Evolutionary conservation across 2,329 filamentous ascomycete species (phyloP).

Genomic region (Pseudogymnoascus verrucosus): DNA sequence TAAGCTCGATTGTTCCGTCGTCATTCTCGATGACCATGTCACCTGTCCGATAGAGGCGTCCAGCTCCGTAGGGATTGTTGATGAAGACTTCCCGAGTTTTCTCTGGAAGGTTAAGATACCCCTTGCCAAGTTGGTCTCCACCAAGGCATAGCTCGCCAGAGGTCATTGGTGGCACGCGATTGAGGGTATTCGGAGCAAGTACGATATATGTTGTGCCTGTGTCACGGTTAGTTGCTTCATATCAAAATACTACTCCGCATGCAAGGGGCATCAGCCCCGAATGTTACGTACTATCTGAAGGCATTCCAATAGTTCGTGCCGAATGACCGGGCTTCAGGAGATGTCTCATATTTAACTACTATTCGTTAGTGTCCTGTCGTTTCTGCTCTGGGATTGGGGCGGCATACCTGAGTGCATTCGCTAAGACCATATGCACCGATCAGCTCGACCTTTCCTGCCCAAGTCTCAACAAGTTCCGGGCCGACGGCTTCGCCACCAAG

Average conservation of each 20-base stretch:
- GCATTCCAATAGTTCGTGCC: conserved; percentile 4
- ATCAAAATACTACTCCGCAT: conserved; percentile 66
- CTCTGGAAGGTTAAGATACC: conserved; percentile 49
- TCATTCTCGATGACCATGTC: conserved; percentile 40
- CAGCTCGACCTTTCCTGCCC: conserved; percentile 29
- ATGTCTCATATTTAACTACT: neutral
- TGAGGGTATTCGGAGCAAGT: neutral
- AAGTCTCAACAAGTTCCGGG: conserved; percentile 38
- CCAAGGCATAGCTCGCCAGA: conserved; percentile 10
- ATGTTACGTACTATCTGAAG: conserved; percentile 51
- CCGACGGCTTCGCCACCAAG: conserved; percentile 81
- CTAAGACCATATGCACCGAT: conserved; percentile 66
- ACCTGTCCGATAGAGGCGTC: conserved; percentile 55
- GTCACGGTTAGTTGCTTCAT: conserved; percentile 52
- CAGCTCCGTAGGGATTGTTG: conserved; percentile 42
- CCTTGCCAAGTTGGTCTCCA: conserved; percentile 49
- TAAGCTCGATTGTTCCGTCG: conserved; percentile 51
- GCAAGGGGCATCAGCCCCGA: conserved; percentile 81
- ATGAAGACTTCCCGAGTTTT: conserved; percentile 52
- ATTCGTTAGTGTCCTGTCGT: neutral
- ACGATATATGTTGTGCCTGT: conserved; percentile 72
- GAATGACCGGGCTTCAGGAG: neutral
- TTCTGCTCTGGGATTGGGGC: conserved; percentile 35
- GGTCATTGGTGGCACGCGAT: neutral
- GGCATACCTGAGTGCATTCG: conserved; percentile 66